Base-by-base conservation (phyloP, 495 filamentous ascomycete species). In the Tetracladium marchalianum region DNA sequence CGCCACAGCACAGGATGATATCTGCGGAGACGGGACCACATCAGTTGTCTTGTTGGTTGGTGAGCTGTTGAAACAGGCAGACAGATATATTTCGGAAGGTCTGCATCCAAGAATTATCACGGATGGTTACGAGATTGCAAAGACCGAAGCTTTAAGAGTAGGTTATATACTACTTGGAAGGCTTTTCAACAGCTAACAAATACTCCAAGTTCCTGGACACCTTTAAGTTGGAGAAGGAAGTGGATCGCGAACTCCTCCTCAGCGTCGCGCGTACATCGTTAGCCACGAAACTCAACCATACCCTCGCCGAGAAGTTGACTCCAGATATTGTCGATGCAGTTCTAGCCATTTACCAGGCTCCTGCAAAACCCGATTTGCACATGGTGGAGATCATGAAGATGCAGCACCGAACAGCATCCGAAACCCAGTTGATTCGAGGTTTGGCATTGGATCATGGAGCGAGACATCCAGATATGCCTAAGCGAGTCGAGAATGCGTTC, bases 301-400 rank as follows among this genome's bases (percentile, higher is more conserved):
- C 80, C 31, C 80, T 98, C 49, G 93, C 93, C 19, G 80, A 94
- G 62, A 84, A 84, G 59, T 84, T 98, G 35, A 95, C 87, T 16
- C 87, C 92, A 31, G 80, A 83, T 54, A 95, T 99, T 53, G 89
- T 95, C 56, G 92, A 99, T 64, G 85, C 92, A 44, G 92, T 97
- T 38, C 77, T 97, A 44, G 75, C 93, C 39, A 99, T 99, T 62
- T 90, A 95, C 69, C 74, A 84, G 59, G 65, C 88, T 22, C 86
- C 87, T 24, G 81, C 80, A 52, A 97, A 96, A 69, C 92, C 92
- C 38, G 92, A 99, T 64, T 66, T 99, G 51, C 90, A 97, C 67
- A 99, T 99, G 92, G 75, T 99, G 52, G 92, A 99, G 66, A 96
- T 99, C 54, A 97, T 97, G 93, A 96, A 93, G 61, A 99, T 99